Base-by-base conservation (phyloP, 768 basidiomycete species). In the Leccinum disarticulatum region DNA sequence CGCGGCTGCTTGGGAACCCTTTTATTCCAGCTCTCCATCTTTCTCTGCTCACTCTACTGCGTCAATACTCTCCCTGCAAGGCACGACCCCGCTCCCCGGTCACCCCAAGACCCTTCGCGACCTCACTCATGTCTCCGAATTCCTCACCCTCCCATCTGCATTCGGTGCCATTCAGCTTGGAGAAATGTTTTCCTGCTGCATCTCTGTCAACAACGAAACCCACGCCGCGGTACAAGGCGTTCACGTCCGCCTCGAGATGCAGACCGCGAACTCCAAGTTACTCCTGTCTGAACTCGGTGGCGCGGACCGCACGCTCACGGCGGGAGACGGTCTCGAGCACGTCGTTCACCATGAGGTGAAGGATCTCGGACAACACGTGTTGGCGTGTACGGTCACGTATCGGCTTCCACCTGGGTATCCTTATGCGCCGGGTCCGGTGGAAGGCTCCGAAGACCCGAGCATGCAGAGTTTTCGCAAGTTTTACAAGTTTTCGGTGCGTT, bases 101-200 rank as follows among this genome's bases (percentile, higher is more conserved):
- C 87, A 92, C 64, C 92, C 91, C 14, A 93, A 91, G 73, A 93
- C 92, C 1, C 79, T 94, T 14, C 83, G 90, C 36, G 93, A 93
- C 64, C 81, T 95, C 58, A 88, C 87, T 3, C 82, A 91, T 70
- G 82, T 88, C 35, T 85, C 90, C 11, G 88, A 93, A 64, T 77
- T 93, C 60, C 82, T 95, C 60, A 88, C 86, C 19, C 80, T 96
- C 8, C 93, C 94, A 0, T 79, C 89, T 19, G 83, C 92, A 8
- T 95, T 95, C 68, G 94, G 93, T 15, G 77, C 86, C 6, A 91
- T 95, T 63, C 91, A 93, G 66, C 83, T 97, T 1, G 95, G 95
- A 11, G 92, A 95, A 74, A 91, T 90, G 0, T 95, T 97, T 68
- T 83, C 87, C 1, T 87, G 90, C 64, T 87, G 86, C 66, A 79